Conservation (phyloP, 164 flowering plant species). For the Annona cherimola region DNA sequence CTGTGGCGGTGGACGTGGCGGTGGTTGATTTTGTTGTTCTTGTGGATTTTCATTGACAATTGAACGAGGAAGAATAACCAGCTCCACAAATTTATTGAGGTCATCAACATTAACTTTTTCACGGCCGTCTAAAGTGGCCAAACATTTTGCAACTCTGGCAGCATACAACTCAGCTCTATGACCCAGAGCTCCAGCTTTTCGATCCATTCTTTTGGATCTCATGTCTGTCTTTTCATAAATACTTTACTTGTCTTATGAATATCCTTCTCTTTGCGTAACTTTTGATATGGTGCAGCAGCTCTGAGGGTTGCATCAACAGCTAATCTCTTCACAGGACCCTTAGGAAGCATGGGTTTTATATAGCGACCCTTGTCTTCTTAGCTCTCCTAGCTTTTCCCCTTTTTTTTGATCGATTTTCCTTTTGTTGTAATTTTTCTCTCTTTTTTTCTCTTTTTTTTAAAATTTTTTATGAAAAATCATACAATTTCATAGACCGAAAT, state of each 20-base stretch:
- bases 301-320: conserved; percentile 99
- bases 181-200: conserved; percentile 99
- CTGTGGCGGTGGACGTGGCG: conserved; percentile 88
- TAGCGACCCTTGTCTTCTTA: conserved; percentile 94
- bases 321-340: conserved; percentile 95
- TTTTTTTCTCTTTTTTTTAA: no score
- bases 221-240: conserved; percentile 86
- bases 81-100: conserved; percentile 93
- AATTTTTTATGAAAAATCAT: no score
- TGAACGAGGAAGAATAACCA: conserved; percentile 95
- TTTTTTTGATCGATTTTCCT: no score
- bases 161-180: conserved; percentile 97
- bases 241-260: conserved; percentile 58
- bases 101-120: conserved; percentile 88
- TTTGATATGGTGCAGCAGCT: conserved; percentile 99
- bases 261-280: conserved; percentile 72
- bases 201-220: conserved; percentile 97
- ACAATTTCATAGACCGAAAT: no score
- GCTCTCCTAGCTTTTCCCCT: conserved; percentile 96
- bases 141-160: conserved; percentile 90
- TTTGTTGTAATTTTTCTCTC: no score
- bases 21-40: conserved; percentile 84
- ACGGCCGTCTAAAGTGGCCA: conserved; percentile 93
- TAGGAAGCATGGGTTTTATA: conserved; percentile 97
- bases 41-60: conserved; percentile 69